A percentile compares a stretch with the other conserved stretches of the same genome.
These are phyloP conservation scores for Venturia effusa DNA, from an alignment of 2,329 filamentous ascomycete species.

Conservation along the genomic window DNA sequence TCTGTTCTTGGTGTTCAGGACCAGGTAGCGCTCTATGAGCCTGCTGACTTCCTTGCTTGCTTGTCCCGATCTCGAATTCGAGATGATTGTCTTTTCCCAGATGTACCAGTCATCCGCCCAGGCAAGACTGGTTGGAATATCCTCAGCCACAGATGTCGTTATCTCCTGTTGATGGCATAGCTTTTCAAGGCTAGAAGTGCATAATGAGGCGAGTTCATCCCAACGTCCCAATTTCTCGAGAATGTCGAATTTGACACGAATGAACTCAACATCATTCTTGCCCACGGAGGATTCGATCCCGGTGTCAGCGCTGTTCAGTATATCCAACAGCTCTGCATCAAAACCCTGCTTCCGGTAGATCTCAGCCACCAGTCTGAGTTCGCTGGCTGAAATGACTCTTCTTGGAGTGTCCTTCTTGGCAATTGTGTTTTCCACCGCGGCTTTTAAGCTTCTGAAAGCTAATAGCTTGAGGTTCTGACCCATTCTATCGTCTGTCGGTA, in stretches of 20 bases:
- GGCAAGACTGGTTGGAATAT: slow-evolving; percentile 1
- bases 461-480: slow-evolving; percentile 8
- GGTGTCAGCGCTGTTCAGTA: slow-evolving; percentile 5
- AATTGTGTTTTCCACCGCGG: slow-evolving; percentile 7
- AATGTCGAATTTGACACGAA: slow-evolving; percentile 7
- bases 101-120: slow-evolving; percentile 10
- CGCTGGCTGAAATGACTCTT: background rate
- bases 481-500: slow-evolving; percentile 8
- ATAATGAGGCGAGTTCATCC: slow-evolving; percentile 5
- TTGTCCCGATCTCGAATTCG: background rate
- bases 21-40: slow-evolving; percentile 3
- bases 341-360: slow-evolving; percentile 8
- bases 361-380: slow-evolving; percentile 8
- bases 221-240: background rate
- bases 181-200: background rate
- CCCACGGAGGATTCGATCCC: slow-evolving; percentile 9
- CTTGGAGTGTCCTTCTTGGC: slow-evolving; percentile 10
- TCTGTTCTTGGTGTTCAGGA: background rate
- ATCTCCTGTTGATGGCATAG: background rate
- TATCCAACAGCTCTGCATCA: slow-evolving; percentile 6
- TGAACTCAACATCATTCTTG: slow-evolving; percentile 12
- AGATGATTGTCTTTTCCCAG: slow-evolving; percentile 3
- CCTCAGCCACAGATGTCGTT: background rate
- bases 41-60: background rate
- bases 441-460: slow-evolving; percentile 8